Conservation (phyloP, 2,329 filamentous ascomycete genomes). For the Verticillium zaregamsianum region DNA sequence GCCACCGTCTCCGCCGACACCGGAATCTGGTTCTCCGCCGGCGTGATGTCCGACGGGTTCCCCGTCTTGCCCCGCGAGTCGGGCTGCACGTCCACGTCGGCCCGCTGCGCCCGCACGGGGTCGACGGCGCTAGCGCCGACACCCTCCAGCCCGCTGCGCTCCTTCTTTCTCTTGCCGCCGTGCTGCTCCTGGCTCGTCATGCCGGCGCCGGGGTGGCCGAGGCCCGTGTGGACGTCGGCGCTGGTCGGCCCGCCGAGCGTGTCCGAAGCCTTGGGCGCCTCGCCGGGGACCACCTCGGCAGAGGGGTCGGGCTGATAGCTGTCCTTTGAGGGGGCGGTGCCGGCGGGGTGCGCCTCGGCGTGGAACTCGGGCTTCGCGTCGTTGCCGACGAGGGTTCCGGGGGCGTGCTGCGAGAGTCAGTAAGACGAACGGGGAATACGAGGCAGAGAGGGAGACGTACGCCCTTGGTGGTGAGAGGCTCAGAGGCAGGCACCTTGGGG, state of each 20-base stretch:
- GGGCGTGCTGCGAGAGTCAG: slow-evolving; percentile 51
- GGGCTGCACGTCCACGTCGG: slow-evolving; percentile 23
- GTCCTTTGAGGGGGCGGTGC: slow-evolving; percentile 52
- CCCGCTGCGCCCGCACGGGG: slow-evolving; percentile 21
- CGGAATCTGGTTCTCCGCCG: slow-evolving; percentile 19
- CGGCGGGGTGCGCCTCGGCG: slow-evolving; percentile 55
- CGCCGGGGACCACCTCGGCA: slow-evolving; percentile 26
- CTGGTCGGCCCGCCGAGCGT: slow-evolving; percentile 41
- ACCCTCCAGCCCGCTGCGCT: slow-evolving; percentile 33
- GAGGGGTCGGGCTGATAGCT: slow-evolving; percentile 35
- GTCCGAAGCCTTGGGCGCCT: slow-evolving; percentile 30
- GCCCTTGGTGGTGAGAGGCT: slow-evolving; percentile 50
- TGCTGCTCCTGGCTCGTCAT: slow-evolving; percentile 36
- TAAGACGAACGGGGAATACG: slow-evolving; percentile 3
- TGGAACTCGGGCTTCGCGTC: slow-evolving; percentile 60
- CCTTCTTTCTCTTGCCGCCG: slow-evolving; percentile 31
- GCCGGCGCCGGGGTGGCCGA: slow-evolving; percentile 39
- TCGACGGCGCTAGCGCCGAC: slow-evolving; percentile 26
- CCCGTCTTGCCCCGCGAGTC: slow-evolving; percentile 16
- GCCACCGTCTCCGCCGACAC: slow-evolving; percentile 20
- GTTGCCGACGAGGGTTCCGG: slow-evolving; percentile 56
- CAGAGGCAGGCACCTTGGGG: slow-evolving; percentile 42
- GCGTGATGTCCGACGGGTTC: slow-evolving; percentile 14
- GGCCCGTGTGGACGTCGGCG: slow-evolving; percentile 35
- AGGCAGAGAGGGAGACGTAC: slow-evolving; percentile 33